Base-by-base conservation (phyloP, 192 early-diverging fungal genomes). In the Coemansia sp. region DNA sequence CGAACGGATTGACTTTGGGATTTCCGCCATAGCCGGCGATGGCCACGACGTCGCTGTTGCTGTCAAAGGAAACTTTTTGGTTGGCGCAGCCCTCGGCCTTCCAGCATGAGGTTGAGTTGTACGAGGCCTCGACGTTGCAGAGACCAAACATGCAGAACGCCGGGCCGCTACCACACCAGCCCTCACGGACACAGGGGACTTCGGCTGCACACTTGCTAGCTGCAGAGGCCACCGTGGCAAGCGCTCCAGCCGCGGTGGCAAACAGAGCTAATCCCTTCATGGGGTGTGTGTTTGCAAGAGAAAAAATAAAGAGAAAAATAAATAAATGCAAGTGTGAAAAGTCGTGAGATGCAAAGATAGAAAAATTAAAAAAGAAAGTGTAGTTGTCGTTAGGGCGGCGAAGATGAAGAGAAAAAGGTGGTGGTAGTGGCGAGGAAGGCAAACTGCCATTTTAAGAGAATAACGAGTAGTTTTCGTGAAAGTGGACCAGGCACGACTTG, bases 91-190 rank as follows among this genome's bases (percentile, higher is more conserved):
- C 65, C 56, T 71, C 70, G 18, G 72, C 44, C 38, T 70, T 54
- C 75, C 72, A 73, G 72, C 78, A 83, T 6, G 69, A 77, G 8
- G 67, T 72, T 8, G 74, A 50, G 50, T 74, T 68, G 62, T 56
- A 83, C 18, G 78, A 81, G 15, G 63, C 60, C 8, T 40, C 14
- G 8, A 27, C 33, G 27, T 81, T 61, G 50, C 82, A 83, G 43
- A 70, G 59, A 27, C 64, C 64, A 50, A 58, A 70, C 68, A 77
- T 66, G 62, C 82, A 83, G 73, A 74, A 76, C 53, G 59, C 57
- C 35, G 73, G 60, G 34, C 61, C 65, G 29, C 63, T 48, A 42
- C 67, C 63, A 65, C 82, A 83, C 53, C 71, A 77, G 40, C 82
- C 82, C 29, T 77, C 68, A 43, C 67, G 74, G 40, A 35, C 66